Conservation (phyloP, 768 basidiomycete species). For the Udeniomyces megalosporus region DNA sequence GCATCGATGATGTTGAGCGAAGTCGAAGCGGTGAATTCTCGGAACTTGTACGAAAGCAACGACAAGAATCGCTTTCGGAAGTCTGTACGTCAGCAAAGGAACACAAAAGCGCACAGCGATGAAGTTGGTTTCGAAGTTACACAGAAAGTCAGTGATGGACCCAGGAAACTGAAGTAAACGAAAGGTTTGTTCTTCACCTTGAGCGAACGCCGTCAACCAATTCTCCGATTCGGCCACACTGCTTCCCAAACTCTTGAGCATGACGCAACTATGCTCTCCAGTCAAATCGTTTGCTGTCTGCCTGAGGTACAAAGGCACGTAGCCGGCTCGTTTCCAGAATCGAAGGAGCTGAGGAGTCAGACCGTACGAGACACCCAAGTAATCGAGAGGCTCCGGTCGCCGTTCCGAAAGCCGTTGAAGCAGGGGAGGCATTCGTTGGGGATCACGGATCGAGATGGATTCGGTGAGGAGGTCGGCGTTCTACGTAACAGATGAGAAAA, state of each 20-base stretch:
- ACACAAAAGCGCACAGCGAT: background rate
- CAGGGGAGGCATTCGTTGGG: conserved; percentile 73
- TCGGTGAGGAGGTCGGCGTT: conserved; percentile 55
- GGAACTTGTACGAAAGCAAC: conserved; percentile 82
- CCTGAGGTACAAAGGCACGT: conserved; percentile 76
- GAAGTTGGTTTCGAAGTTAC: background rate
- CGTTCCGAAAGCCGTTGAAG: conserved; percentile 77
- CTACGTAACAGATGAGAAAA: conserved; percentile 29
- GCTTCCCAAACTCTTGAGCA: conserved; percentile 58
- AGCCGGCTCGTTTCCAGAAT: conserved; percentile 93
- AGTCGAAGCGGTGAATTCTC: conserved; percentile 77
- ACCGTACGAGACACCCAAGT: conserved; percentile 91
- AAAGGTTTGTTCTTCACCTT: too few relatives aligned
- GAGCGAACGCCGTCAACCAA: conserved; percentile 76
- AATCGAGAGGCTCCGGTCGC: conserved; percentile 78
- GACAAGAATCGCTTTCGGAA: conserved; percentile 80
- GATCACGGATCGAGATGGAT: conserved; percentile 49
- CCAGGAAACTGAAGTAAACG: too few relatives aligned
- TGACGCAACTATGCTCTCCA: conserved; percentile 89
- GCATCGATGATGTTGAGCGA: conserved; percentile 80
- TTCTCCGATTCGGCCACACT: conserved; percentile 49
- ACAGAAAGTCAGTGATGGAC: too few relatives aligned
- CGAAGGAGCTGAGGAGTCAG: conserved; percentile 70
- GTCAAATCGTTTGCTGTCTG: conserved; percentile 91
- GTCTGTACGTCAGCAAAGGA: conserved; percentile 38